phyloP scores from a whole-genome alignment of 75 land plant species.

The Sequoia sempervirens region DNA sequence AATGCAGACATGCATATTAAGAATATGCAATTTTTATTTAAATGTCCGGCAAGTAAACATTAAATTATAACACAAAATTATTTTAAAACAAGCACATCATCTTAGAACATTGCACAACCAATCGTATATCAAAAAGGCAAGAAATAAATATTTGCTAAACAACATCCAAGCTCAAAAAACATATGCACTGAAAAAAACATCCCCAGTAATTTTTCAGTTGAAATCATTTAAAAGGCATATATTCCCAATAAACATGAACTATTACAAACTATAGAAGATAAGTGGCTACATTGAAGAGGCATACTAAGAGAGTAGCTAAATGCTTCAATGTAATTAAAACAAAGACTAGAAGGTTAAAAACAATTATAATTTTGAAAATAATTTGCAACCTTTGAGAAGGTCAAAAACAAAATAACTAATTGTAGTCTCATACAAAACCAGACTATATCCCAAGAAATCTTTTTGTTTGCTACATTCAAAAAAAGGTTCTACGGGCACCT shows the following conservation, averaged over 20 bases:
- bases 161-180: neutral
- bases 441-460: neutral
- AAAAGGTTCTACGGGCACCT: neutral
- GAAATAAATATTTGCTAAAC: neutral
- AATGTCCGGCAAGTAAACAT: neutral
- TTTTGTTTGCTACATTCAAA: neutral
- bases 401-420: neutral
- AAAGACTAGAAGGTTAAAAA: neutral
- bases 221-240: neutral
- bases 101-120: neutral
- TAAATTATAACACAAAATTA: neutral
- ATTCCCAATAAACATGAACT: neutral
- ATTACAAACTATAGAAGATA: neutral
- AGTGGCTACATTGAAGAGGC: neutral
- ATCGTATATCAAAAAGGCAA: too few relatives aligned
- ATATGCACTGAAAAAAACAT: neutral
- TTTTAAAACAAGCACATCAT: neutral
- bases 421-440: neutral
- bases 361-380: neutral
- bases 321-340: neutral
- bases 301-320: neutral
- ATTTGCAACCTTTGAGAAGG: too few relatives aligned
- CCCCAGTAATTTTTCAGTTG: neutral
- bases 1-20: too few relatives aligned
- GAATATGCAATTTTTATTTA: too few relatives aligned